Evolutionary conservation across 1,139 yeast species (phyloP).

Genomic region (Scheffersomyces lignicola): DNA sequence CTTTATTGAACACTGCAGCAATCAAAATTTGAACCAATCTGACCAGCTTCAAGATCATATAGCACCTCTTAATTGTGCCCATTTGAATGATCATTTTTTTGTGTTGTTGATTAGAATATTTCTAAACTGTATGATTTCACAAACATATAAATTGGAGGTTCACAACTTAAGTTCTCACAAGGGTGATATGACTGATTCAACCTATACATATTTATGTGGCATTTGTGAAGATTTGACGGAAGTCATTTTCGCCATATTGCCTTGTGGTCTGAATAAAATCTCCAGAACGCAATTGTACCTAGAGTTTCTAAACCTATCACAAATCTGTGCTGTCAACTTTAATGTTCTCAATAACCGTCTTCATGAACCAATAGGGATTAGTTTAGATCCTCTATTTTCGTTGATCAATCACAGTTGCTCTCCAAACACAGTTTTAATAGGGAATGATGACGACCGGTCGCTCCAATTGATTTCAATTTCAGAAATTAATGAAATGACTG

Average conservation of each 20-base stretch:
- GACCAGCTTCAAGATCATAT: no score
- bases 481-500: conserved; percentile 20
- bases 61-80: no score
- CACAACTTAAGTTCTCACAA: not conserved
- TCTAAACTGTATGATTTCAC: not conserved
- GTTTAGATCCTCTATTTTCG: conserved; percentile 36
- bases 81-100: not conserved
- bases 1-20: no score
- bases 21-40: not conserved
- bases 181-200: not conserved
- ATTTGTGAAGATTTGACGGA: not conserved
- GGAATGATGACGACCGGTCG: conserved; percentile 14
- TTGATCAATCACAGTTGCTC: conserved; percentile 31
- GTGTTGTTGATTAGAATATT: conserved; percentile 1
- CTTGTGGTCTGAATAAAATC: no score
- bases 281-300: not conserved
- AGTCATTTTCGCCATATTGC: not conserved
- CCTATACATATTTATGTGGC: conserved; percentile 1
- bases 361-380: conserved; percentile 27
- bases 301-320: not conserved
- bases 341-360: conserved; percentile 16
- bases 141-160: not conserved
- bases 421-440: conserved; percentile 27
- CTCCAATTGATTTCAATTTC: conserved; percentile 18
- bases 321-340: conserved; percentile 3